Evolutionary conservation across 73 alveolate species (phyloP).

Genomic region (Paramecium biaurelia): DNA sequence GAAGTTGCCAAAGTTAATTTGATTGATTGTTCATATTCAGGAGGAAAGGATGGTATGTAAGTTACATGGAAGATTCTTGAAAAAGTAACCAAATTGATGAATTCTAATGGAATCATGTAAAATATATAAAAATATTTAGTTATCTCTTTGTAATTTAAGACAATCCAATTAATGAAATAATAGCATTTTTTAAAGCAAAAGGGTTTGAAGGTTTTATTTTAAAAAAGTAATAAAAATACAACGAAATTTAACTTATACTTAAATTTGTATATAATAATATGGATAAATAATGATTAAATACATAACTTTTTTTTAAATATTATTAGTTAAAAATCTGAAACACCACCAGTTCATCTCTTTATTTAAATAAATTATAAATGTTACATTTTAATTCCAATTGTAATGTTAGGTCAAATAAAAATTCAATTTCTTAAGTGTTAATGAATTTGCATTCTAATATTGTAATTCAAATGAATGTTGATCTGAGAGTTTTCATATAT

Average conservation of each 20-base stretch:
- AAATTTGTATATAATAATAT: slow-evolving; percentile 19
- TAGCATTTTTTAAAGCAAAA: background rate
- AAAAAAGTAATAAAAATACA: background rate
- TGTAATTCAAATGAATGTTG: too few species aligned
- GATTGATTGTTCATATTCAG: slow-evolving; percentile 56
- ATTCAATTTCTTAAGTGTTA: too few species aligned
- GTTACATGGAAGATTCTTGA: slow-evolving; percentile 44
- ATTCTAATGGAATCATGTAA: slow-evolving; percentile 14
- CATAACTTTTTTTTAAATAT: background rate
- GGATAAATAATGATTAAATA: background rate
- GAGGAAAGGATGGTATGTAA: slow-evolving; percentile 63
- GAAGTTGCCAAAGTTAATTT: slow-evolving; percentile 50
- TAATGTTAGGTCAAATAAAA: too few species aligned
- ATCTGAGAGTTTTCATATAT: too few species aligned
- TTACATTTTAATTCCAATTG: too few species aligned
- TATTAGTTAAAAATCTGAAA: too few species aligned
- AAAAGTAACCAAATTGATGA: background rate
- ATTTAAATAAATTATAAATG: too few species aligned
- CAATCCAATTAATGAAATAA: slow-evolving; percentile 16
- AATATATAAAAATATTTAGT: background rate
- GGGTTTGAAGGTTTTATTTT: background rate
- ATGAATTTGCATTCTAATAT: too few species aligned
- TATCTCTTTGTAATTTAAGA: slow-evolving; percentile 23
- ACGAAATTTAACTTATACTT: background rate
- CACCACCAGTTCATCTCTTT: too few species aligned